Base-by-base conservation (phyloP, 1,284 basidiomycete genomes). In the Coriolopsis trogii region DNA sequence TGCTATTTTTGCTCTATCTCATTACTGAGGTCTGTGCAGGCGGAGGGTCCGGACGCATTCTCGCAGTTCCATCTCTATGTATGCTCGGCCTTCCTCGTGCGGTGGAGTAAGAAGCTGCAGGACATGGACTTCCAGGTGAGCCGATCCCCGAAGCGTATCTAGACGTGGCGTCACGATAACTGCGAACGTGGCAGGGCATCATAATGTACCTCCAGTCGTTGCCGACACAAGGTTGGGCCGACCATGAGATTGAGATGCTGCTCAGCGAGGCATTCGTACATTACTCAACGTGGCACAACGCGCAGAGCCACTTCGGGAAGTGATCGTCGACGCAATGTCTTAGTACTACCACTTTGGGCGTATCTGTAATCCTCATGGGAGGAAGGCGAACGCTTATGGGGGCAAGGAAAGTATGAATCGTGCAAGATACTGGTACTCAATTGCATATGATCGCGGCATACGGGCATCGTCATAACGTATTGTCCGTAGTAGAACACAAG, bases 201-300 rank as follows among this genome's bases (percentile, higher is more conserved):
- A 99, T 99, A 71, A 98, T 99, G 90, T 99, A 98, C 74, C 79
- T 99, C 3, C 96, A 99, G 72, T 93, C 92, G 3, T 80, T 98
- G 4, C 96, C 97, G 8, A 99, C 96, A 2, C 92, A 96, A 64
- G 82, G 83, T 45, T 99, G 97, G 96, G 85, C 85, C 5, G 96
- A 99, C 70, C 89, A 95, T 64, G 95, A 99, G 67, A 89, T 98
- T 39, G 95, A 98, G 68, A 82, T 98, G 71, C 82, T 99, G 15
- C 82, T 99, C 38, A 93, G 91, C 63, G 93, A 98, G 71, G 96
- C 97, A 7, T 99, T 97, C 66, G 92, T 98, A 46, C 85, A 95
- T 61, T 94, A 91, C 66, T 92, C 88, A 20, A 89, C 92, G 64
- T 96, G 93, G 93, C 91, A 94, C 62, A 93, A 95, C 58, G 93